A percentile compares a stretch with the other conserved stretches of the same genome.
phyloP scores from a whole-genome alignment of 164 flowering plant genomes.

The Akebia trifoliata region DNA sequence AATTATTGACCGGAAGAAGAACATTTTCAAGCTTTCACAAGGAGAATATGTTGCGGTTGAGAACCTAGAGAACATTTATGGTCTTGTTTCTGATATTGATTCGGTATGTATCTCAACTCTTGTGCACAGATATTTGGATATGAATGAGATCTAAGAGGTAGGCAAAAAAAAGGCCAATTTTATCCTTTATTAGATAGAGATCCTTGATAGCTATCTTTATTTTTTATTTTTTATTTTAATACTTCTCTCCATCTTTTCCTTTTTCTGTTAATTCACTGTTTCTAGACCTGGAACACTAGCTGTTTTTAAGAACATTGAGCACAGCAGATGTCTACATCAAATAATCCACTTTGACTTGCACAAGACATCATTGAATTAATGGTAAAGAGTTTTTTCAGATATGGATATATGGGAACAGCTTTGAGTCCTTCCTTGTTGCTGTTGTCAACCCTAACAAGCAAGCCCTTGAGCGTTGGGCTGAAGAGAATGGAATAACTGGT shows the following conservation, averaged over 20 bases:
- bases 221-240: too few relatives aligned
- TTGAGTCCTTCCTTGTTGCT: conserved; percentile 84
- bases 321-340: background rate
- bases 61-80: conserved; percentile 84
- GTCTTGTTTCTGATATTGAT: conserved; percentile 57
- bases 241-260: background rate
- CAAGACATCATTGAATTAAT: background rate
- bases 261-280: background rate
- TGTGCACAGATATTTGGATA: background rate
- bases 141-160: background rate
- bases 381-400: conserved; percentile 54
- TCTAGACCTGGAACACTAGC: background rate
- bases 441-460: conserved; percentile 71
- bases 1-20: conserved; percentile 95
- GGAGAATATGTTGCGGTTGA: conserved; percentile 99
- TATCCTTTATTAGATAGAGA: background rate
- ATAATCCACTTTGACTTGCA: background rate
- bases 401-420: conserved; percentile 97
- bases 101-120: conserved; percentile 40
- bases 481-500: conserved; percentile 51
- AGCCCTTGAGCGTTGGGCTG: conserved; percentile 68
- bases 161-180: background rate
- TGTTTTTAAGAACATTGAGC: background rate
- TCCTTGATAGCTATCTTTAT: background rate
- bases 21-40: conserved; percentile 96